Percentiles rank a stretch among this genome's conserved stretches.
These are phyloP conservation scores for Malassezia dermatis DNA, from an alignment of 1,284 basidiomycete species.

Conservation along the genomic window DNA sequence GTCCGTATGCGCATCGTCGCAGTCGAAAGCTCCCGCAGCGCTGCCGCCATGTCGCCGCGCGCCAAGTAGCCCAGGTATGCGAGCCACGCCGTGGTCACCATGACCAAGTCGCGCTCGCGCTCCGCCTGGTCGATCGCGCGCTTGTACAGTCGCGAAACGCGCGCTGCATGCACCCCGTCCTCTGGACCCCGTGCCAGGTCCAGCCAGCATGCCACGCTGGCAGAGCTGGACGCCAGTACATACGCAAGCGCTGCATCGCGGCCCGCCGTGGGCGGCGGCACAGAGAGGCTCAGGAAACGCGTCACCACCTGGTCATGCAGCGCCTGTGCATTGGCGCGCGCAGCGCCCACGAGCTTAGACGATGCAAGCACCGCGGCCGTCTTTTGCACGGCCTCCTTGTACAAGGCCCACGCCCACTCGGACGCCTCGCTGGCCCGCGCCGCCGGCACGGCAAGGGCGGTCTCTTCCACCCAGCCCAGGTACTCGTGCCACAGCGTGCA, in stretches of 20 bases:
- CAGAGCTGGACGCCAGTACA: background rate
- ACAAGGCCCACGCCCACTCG: slow-evolving; percentile 9
- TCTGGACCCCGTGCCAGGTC: background rate
- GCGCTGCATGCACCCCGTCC: background rate
- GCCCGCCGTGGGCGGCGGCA: background rate
- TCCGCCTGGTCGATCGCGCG: slow-evolving; percentile 11
- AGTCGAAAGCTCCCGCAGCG: background rate
- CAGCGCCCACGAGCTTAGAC: slow-evolving; percentile 10
- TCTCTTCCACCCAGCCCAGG: slow-evolving; percentile 5
- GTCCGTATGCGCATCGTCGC: slow-evolving; percentile 3
- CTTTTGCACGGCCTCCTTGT: slow-evolving; percentile 8
- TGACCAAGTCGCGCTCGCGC: background rate
- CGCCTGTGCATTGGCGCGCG: slow-evolving; percentile 11
- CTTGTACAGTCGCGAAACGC: slow-evolving; percentile 1
- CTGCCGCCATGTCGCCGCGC: slow-evolving; percentile 5
- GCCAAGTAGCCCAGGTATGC: slow-evolving; percentile 10
- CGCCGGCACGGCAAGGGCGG: background rate
- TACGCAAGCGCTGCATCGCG: background rate
- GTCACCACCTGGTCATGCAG: slow-evolving; percentile 14
- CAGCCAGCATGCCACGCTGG: slow-evolving; percentile 8
- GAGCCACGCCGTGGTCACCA: slow-evolving; percentile 1
- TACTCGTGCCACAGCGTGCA: slow-evolving; percentile 9
- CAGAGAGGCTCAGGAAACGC: background rate
- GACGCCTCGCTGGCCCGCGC: background rate
- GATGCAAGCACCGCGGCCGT: slow-evolving; percentile 13